Conservation (phyloP, 371 early-diverging fungal genomes). For the Chytridiales sp. region DNA sequence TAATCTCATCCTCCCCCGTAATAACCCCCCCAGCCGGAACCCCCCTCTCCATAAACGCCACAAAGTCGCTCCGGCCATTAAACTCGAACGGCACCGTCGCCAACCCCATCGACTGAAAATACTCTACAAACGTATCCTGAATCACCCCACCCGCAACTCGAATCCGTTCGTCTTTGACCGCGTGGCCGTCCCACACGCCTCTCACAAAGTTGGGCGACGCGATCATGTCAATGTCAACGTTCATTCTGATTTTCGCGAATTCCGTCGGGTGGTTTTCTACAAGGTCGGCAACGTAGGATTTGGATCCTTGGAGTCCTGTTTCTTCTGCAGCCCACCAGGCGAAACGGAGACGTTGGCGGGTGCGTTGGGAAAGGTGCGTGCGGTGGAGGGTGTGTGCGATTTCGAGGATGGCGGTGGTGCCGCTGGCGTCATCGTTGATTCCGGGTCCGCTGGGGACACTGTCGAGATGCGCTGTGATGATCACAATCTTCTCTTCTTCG, state of each 20-base stretch:
- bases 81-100: slow-evolving; percentile 46
- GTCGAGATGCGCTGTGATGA: slow-evolving; percentile 36
- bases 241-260: slow-evolving; percentile 53
- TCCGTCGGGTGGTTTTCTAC: slow-evolving; percentile 23
- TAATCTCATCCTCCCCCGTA: slow-evolving; percentile 66
- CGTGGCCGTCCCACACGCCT: slow-evolving; percentile 52
- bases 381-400: slow-evolving; percentile 53
- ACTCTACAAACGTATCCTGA: slow-evolving; percentile 58
- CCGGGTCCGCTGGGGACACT: slow-evolving; percentile 41
- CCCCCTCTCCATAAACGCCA: slow-evolving; percentile 49
- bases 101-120: slow-evolving; percentile 45
- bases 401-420: slow-evolving; percentile 64
- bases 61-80: slow-evolving; percentile 52
- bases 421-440: slow-evolving; percentile 61
- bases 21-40: slow-evolving; percentile 64
- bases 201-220: slow-evolving; percentile 74
- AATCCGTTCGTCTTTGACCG: slow-evolving; percentile 27
- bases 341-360: slow-evolving; percentile 47
- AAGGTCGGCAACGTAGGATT: slow-evolving; percentile 58
- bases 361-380: no score
- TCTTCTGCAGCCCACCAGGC: slow-evolving; percentile 83
- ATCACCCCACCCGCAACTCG: slow-evolving; percentile 41
- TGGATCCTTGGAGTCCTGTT: slow-evolving; percentile 72
- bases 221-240: slow-evolving; percentile 78
- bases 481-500: slow-evolving; percentile 19